A percentile compares a stretch with the other conserved stretches of the same genome.
Evolutionary conservation across 805 yeast genomes (phyloP).

Genomic region (Pichia paraexigua): DNA sequence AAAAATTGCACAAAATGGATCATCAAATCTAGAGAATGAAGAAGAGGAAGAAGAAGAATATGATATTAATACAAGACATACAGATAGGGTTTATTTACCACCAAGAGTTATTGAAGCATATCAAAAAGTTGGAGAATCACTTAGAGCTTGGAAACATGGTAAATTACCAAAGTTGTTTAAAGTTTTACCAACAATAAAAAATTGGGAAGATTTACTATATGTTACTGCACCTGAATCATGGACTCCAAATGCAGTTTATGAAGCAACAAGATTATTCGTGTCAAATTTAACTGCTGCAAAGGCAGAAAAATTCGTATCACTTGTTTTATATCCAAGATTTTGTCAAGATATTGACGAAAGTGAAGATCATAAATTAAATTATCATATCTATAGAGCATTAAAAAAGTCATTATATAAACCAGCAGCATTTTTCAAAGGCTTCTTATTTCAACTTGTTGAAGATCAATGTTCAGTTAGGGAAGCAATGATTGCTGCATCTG

Average conservation of each 20-base stretch:
- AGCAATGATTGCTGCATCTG: slow-evolving; percentile 92
- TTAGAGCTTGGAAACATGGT: slow-evolving; percentile 89
- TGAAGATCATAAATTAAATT: slow-evolving; percentile 74
- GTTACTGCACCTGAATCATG: slow-evolving; percentile 89
- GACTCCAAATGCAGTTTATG: slow-evolving; percentile 93
- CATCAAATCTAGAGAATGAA: slow-evolving; percentile 19
- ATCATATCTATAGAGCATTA: slow-evolving; percentile 85
- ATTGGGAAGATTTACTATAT: slow-evolving; percentile 92
- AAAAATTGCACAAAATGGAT: slow-evolving; percentile 49
- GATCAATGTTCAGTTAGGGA: slow-evolving; percentile 86
- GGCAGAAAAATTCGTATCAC: slow-evolving; percentile 74
- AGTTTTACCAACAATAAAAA: slow-evolving; percentile 82
- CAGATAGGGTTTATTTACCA: slow-evolving; percentile 79
- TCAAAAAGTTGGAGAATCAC: slow-evolving; percentile 79
- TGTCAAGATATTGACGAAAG: slow-evolving; percentile 63
- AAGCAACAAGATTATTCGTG: slow-evolving; percentile 90
- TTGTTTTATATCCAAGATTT: slow-evolving; percentile 63
- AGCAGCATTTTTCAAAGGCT: slow-evolving; percentile 95
- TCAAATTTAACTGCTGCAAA: slow-evolving; percentile 82
- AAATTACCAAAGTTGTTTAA: slow-evolving; percentile 94
- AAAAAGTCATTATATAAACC: slow-evolving; percentile 95
- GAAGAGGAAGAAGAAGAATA: slow-evolving; percentile 17
- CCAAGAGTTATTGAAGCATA: slow-evolving; percentile 96
- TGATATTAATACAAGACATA: slow-evolving; percentile 31
- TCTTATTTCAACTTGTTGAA: slow-evolving; percentile 83